These are phyloP conservation scores for Kodamaea fukazawae DNA, from an alignment of 805 yeast species.

Conservation along the genomic window DNA sequence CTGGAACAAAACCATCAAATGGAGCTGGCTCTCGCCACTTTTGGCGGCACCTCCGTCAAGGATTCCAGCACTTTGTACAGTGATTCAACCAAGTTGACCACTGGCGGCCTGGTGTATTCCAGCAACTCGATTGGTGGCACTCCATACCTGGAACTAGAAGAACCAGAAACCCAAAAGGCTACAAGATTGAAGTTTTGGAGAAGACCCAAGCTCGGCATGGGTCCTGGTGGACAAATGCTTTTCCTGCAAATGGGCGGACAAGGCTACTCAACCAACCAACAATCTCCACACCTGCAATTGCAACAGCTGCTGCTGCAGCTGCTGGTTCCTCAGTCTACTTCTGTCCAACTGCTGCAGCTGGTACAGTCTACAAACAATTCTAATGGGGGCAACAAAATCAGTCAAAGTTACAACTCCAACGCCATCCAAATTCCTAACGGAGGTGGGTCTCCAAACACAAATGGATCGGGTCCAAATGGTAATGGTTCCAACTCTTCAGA, in stretches of 20 bases:
- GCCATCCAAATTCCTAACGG: constrained; percentile 13
- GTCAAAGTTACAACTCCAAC: constrained; percentile 14
- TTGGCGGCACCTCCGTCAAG: constrained; percentile 1
- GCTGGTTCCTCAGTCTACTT: constrained; percentile 4
- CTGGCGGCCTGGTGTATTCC: not conserved
- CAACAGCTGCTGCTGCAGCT: constrained; percentile 10
- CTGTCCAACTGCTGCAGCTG: constrained; percentile 2
- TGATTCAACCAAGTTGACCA: not conserved
- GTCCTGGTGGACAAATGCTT: constrained; percentile 4
- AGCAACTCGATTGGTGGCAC: constrained; percentile 11
- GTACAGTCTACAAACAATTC: not conserved
- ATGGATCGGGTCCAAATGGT: constrained; percentile 4
- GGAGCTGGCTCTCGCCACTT: constrained; percentile 10
- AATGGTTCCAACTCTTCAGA: constrained; percentile 3
- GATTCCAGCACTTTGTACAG: constrained; percentile 4
- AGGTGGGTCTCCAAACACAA: constrained; percentile 8
- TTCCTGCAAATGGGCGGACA: not conserved
- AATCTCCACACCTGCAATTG: constrained; percentile 2
- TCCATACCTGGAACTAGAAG: constrained; percentile 15
- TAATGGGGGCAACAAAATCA: constrained; percentile 9
- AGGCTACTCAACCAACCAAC: not conserved
- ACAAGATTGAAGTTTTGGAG: constrained; percentile 46
- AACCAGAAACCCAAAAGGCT: constrained; percentile 35
- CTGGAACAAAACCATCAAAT: constrained; percentile 21
- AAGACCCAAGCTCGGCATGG: constrained; percentile 35